Evolutionary conservation across 2,329 filamentous ascomycete species (phyloP).

Genomic region (Botrytis medusae): DNA sequence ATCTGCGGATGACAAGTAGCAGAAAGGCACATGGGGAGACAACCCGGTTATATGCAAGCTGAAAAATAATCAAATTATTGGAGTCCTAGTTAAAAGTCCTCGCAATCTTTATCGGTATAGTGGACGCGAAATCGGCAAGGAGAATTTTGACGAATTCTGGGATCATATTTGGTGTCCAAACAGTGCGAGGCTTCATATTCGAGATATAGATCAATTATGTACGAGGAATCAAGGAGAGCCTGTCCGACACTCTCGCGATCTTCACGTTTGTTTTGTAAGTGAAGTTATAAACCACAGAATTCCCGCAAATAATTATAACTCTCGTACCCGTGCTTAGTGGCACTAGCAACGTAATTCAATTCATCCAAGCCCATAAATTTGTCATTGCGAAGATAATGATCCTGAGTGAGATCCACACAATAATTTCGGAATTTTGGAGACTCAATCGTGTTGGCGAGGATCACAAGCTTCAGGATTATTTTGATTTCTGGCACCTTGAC

Average conservation of each 20-base stretch:
- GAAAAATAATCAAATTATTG: not conserved
- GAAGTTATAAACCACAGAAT: too few relatives aligned
- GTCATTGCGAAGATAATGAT: not conserved
- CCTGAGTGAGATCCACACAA: not conserved
- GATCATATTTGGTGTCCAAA: too few relatives aligned
- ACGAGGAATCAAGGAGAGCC: too few relatives aligned
- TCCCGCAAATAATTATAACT: too few relatives aligned
- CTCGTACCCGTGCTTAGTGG: too few relatives aligned
- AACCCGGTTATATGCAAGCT: not conserved
- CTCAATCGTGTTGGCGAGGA: rapidly evolving
- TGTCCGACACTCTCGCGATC: too few relatives aligned
- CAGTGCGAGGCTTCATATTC: too few relatives aligned
- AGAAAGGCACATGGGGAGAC: not conserved
- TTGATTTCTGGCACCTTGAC: not conserved
- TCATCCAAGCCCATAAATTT: not conserved
- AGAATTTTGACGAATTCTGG: not conserved
- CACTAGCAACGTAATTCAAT: not conserved
- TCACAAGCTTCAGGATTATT: not conserved
- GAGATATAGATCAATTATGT: too few relatives aligned
- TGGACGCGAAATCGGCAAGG: not conserved
- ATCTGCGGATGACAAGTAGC: not conserved
- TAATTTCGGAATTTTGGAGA: not conserved
- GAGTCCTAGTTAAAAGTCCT: not conserved
- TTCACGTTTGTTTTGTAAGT: too few relatives aligned
- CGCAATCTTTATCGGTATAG: rapidly evolving